phyloP scores from a whole-genome alignment of 331 rosid genomes.

The Malus hybrid region DNA sequence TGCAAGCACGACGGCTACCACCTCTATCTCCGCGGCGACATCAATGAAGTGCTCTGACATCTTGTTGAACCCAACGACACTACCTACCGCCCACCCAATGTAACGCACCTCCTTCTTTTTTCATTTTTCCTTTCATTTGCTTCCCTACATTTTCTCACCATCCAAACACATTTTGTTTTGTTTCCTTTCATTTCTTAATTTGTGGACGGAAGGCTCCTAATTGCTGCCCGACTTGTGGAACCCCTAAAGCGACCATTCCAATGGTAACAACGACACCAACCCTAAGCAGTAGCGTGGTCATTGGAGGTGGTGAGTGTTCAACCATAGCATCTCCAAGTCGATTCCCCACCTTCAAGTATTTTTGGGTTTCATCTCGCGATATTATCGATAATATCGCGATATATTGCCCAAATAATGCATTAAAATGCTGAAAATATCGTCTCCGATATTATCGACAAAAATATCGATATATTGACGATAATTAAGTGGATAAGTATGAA shows the following conservation, averaged over 20 bases:
- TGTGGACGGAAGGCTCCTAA: constrained; percentile 19
- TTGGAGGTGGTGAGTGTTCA: constrained; percentile 22
- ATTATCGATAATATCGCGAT: too few relatives aligned
- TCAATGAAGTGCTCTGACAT: constrained; percentile 42
- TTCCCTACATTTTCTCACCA: neutral
- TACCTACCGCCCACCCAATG: constrained; percentile 36
- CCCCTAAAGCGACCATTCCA: constrained; percentile 9
- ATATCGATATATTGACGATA: too few relatives aligned
- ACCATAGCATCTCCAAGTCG: constrained; percentile 24
- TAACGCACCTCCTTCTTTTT: neutral
- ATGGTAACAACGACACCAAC: constrained; percentile 4
- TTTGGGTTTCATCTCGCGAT: too few relatives aligned
- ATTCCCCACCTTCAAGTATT: neutral
- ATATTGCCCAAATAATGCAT: too few relatives aligned
- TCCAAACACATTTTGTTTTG: neutral
- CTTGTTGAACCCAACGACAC: constrained; percentile 42
- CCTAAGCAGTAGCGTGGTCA: constrained; percentile 17
- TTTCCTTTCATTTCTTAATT: neutral
- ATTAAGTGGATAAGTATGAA: too few relatives aligned
- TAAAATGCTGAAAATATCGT: too few relatives aligned
- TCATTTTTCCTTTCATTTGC: too few relatives aligned
- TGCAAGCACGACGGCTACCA: constrained; percentile 42
- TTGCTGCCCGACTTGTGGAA: constrained; percentile 38
- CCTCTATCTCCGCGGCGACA: constrained; percentile 42
- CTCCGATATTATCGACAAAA: too few relatives aligned